Conservation (phyloP, 2,329 filamentous ascomycete species). For the Colletotrichum somersetense region DNA sequence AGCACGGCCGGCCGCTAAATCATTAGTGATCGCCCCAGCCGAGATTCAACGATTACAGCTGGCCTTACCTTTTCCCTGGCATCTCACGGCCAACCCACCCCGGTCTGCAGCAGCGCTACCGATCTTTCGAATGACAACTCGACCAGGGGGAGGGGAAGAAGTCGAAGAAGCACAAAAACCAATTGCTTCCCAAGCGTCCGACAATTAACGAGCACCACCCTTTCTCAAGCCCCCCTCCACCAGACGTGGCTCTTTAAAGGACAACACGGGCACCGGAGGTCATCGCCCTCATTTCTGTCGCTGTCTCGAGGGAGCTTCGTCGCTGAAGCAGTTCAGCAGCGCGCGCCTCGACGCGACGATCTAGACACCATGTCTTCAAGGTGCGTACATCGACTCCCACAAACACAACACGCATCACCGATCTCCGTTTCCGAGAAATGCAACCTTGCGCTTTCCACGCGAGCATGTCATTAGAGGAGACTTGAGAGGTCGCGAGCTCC, state of each 20-base stretch:
- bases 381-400: constrained; percentile 18
- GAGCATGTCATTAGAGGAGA: background rate
- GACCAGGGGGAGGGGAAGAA: constrained; percentile 13
- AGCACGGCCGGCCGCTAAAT: constrained; percentile 31
- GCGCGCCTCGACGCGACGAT: constrained; percentile 21
- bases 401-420: background rate
- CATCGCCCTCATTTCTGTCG: background rate
- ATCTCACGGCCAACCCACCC: constrained; percentile 15
- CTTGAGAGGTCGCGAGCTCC: no score
- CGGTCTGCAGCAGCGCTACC: constrained; percentile 12
- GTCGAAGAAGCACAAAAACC: background rate
- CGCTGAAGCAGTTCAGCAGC: background rate
- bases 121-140: constrained; percentile 4
- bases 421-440: background rate
- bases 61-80: background rate
- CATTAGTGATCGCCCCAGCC: constrained; percentile 36
- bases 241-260: background rate
- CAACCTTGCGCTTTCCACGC: background rate
- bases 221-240: background rate
- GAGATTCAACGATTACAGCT: constrained; percentile 26
- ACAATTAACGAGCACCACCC: background rate
- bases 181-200: background rate
- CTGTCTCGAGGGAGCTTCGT: background rate
- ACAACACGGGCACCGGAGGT: background rate
- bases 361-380: constrained; percentile 40